These are phyloP conservation scores for Pichia deserticola DNA, from an alignment of 805 yeast genomes.

Conservation along the genomic window DNA sequence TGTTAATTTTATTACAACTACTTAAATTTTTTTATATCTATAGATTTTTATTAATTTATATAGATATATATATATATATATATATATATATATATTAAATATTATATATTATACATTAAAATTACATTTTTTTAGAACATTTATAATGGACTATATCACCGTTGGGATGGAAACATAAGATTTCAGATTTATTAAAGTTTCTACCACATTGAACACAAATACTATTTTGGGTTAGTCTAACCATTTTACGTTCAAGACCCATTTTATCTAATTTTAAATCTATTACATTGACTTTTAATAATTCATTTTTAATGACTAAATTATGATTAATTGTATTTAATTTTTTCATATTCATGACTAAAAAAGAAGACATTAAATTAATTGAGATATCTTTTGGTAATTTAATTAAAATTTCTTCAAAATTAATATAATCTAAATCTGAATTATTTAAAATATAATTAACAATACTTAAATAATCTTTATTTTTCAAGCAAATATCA, in stretches of 20 bases:
- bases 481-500: conserved; percentile 28
- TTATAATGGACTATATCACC: conserved; percentile 49
- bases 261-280: conserved; percentile 34
- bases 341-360: conserved; percentile 38
- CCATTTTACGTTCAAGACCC: conserved; percentile 30
- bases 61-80: background rate
- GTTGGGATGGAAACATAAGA: conserved; percentile 42
- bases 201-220: conserved; percentile 57
- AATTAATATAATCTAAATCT: conserved; percentile 20
- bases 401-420: conserved; percentile 34
- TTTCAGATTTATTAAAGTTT: conserved; percentile 35
- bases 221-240: conserved; percentile 36
- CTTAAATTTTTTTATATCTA: conserved; percentile 15
- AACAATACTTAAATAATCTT: conserved; percentile 21
- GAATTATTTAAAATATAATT: conserved; percentile 21
- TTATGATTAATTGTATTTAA: conserved; percentile 34
- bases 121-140: conserved; percentile 26
- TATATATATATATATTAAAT: background rate
- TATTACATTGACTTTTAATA: conserved; percentile 48
- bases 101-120: background rate
- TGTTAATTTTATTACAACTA: conserved; percentile 47
- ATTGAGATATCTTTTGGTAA: conserved; percentile 48
- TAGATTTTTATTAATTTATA: background rate
- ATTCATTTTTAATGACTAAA: conserved; percentile 36
- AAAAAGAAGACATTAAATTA: conserved; percentile 32